Evolutionary conservation across 1,284 basidiomycete species (phyloP).

Genomic region (Coniferiporia weirii): DNA sequence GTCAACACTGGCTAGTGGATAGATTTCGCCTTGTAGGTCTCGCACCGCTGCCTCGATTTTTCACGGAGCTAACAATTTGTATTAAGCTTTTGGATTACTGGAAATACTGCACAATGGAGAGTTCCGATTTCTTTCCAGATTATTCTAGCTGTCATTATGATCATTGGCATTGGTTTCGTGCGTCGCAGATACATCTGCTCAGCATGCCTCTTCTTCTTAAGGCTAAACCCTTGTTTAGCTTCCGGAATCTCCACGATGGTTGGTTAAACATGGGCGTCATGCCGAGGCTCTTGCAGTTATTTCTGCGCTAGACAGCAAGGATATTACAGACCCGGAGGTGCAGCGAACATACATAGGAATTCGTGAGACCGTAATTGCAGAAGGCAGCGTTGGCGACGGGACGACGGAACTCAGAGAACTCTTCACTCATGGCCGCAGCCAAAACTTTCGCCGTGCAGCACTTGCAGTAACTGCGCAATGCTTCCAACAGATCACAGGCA

Average conservation of each 20-base stretch:
- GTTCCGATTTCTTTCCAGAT: slow-evolving; percentile 69
- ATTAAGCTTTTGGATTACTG: slow-evolving; percentile 44
- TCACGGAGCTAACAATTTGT: slow-evolving; percentile 2
- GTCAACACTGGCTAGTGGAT: slow-evolving; percentile 40
- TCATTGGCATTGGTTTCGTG: slow-evolving; percentile 50
- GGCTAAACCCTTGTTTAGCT: slow-evolving; percentile 32
- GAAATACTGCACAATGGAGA: slow-evolving; percentile 59
- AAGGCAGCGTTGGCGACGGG: slow-evolving; percentile 23
- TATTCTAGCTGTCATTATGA: slow-evolving; percentile 55
- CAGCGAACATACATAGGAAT: slow-evolving; percentile 52
- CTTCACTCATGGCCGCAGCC: slow-evolving; percentile 52
- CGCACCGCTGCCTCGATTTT: not conserved
- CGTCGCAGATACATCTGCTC: slow-evolving; percentile 22
- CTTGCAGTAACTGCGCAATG: slow-evolving; percentile 60
- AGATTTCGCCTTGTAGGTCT: slow-evolving; percentile 50
- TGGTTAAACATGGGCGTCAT: slow-evolving; percentile 54
- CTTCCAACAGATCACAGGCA: slow-evolving; percentile 66
- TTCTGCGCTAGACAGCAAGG: slow-evolving; percentile 54
- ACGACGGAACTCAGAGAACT: slow-evolving; percentile 44
- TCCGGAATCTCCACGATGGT: slow-evolving; percentile 71
- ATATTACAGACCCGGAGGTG: slow-evolving; percentile 45
- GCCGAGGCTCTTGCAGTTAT: slow-evolving; percentile 62
- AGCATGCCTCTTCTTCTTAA: slow-evolving; percentile 2
- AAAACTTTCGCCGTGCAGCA: slow-evolving; percentile 58
- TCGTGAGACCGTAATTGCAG: slow-evolving; percentile 43